Base-by-base conservation (phyloP, 257 asterid genomes). In the Salvia splendens region DNA sequence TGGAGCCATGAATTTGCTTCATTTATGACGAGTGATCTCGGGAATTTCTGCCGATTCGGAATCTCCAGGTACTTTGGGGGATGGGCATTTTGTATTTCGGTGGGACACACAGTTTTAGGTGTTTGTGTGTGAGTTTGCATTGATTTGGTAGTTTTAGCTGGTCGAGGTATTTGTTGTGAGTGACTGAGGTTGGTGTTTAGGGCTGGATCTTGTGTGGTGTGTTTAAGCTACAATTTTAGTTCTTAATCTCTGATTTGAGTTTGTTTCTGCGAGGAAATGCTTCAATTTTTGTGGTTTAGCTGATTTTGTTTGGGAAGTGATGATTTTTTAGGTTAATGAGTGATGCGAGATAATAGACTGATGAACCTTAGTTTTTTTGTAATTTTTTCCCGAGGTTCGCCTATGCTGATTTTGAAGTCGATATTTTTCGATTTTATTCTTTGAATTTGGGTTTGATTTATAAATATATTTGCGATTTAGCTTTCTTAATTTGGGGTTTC, bases 1-100 rank as follows among this genome's bases (percentile, higher is more conserved):
- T 46, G 14, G 5, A 63, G 61, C 68, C 12, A 60, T 54, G 54
- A 64, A 15, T 67, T 61, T 52, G 56, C 63, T 48, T 53, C 47
- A 15, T 53, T 75, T 69, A 65, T 66, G 78, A 46, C 53, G 64
- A 60, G 36, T 76, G 82, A 79, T 79, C 77, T 74, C 65, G 71
- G 63, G 14, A 24, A 1, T 58, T 65, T 36, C 24, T 16, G 76
- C 46, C 77, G 81, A 72, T 81, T 78, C 69, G 62, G 66, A 40
- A 54, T 76, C 64, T 17, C 59, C 74, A 75, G 81, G 81, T 78
- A 73, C 20, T 61, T 43, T 67, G 65, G 43, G 3, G 75, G 41
- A 12, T 49, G 33, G 12, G 10, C 55, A 51, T 59, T 50, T 20
- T 15, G 40, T 16, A 67, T 72, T 42, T 40, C 5, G 14, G 20